Conservation (phyloP, 2,329 filamentous ascomycete genomes). For the Rhynchosporium graminicola region DNA sequence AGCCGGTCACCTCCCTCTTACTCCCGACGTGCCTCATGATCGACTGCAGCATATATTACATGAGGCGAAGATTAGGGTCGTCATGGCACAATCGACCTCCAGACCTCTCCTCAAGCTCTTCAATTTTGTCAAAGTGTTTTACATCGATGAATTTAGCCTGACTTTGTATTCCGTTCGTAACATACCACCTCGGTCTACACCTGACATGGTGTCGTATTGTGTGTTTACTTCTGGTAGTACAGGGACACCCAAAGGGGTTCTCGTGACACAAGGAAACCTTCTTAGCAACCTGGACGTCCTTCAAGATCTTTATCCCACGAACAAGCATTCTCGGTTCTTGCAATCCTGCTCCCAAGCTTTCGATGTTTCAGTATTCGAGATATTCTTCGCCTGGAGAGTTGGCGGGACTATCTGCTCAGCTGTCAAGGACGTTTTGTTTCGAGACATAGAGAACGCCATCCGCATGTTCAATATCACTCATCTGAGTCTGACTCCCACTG, state of each 20-base stretch:
- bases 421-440: conserved; percentile 72
- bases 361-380: conserved; percentile 87
- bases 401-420: conserved; percentile 80
- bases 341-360: conserved; percentile 86
- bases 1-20: conserved; percentile 76
- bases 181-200: conserved; percentile 20
- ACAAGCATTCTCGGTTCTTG: conserved; percentile 56
- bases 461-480: conserved; percentile 68
- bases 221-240: conserved; percentile 86
- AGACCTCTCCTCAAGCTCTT: conserved; percentile 27
- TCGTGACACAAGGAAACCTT: conserved; percentile 75
- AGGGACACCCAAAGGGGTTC: conserved; percentile 73
- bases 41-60: conserved; percentile 62
- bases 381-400: conserved; percentile 79
- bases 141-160: conserved; percentile 38
- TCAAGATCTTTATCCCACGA: conserved; percentile 63
- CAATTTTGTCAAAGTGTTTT: conserved; percentile 31
- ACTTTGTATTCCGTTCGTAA: conserved; percentile 25
- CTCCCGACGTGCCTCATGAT: conserved; percentile 67
- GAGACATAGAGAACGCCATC: conserved; percentile 69
- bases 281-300: conserved; percentile 73
- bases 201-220: conserved; percentile 62
- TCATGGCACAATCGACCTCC: conserved; percentile 45
- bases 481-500: conserved; percentile 81
- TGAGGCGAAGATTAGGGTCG: conserved; percentile 56